phyloP scores from a whole-genome alignment of 2,329 filamentous ascomycete species.

The Colletotrichum spinosum region DNA sequence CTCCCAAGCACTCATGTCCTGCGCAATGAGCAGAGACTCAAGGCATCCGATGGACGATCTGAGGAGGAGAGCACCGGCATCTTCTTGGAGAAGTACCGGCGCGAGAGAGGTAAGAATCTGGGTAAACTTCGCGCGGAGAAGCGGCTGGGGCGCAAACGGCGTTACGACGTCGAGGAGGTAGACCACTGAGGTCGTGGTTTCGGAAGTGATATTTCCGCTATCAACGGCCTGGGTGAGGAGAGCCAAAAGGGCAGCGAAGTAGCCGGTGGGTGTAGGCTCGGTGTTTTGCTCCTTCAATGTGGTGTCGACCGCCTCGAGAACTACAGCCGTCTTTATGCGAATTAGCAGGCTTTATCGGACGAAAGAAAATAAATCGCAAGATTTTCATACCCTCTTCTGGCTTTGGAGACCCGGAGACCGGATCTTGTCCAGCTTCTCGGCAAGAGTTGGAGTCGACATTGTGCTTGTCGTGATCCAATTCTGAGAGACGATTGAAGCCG shows the following conservation, averaged over 20 bases:
- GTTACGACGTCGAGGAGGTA: slow-evolving; percentile 96
- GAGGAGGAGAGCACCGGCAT: slow-evolving; percentile 88
- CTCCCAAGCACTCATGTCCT: slow-evolving; percentile 90
- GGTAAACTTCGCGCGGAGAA: slow-evolving; percentile 94
- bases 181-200: slow-evolving; percentile 86
- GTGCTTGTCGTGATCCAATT: slow-evolving; percentile 42
- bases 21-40: slow-evolving; percentile 89
- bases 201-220: slow-evolving; percentile 78
- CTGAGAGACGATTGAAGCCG: slow-evolving; percentile 29
- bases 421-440: slow-evolving; percentile 97
- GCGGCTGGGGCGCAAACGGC: slow-evolving; percentile 82
- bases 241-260: slow-evolving; percentile 94
- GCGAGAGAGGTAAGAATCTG: slow-evolving; percentile 90
- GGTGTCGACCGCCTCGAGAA: slow-evolving; percentile 92
- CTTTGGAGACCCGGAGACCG: slow-evolving; percentile 96
- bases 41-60: slow-evolving; percentile 92
- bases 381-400: slow-evolving; percentile 80
- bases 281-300: slow-evolving; percentile 91
- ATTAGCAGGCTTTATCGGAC: slow-evolving; percentile 20
- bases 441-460: slow-evolving; percentile 69
- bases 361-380: slow-evolving; percentile 35
- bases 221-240: slow-evolving; percentile 83
- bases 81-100: slow-evolving; percentile 81
- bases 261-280: slow-evolving; percentile 85
- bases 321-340: slow-evolving; percentile 76